Evolutionary conservation across 495 filamentous ascomycete genomes (phyloP), one percentile per base, ranked within the genome.

Genomic region (Penicillium fimorum): DNA sequence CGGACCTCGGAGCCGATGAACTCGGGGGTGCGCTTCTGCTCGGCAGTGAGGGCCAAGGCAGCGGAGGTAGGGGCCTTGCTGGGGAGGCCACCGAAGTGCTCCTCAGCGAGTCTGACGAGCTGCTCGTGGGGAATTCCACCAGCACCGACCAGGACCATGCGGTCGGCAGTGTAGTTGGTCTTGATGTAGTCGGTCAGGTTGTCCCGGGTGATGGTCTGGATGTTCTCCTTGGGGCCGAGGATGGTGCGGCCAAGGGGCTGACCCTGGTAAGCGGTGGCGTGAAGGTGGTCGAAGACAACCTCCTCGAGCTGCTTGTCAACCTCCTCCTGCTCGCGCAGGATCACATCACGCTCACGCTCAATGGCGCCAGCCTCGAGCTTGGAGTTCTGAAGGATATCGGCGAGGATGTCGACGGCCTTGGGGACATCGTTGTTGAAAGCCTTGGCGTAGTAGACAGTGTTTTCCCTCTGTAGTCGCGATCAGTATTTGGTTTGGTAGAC

Each of bases 381-480:
- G 54, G 94, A 97, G 84, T 97, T 92, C 75, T 97, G 94, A 35
- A 99, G 88, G 72, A 99, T 99, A 72, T 99, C 94, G 76, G 95
- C 86, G 53, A 99, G 90, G 73, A 99, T 97, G 73, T 97, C 89
- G 73, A 99, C 94, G 67, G 88, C 87, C 70, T 90, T 88, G 64
- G 93, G 92, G 54, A 97, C 91, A 74, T 99, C 94, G 74, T 86
- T 82, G 81, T 97, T 99, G 80, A 99, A 96, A 59, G 95, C 86
- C 79, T 97, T 96, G 77, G 95, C 94, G 76, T 97, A 99, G 83
- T 99, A 98, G 70, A 97, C 94, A 61, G 94, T 98, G 82, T 96
- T 96, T 79, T 98, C 94, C 67, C 94, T 88, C 90, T 97, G 67
- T 47, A 50, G 52, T 17, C 25, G 69, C 71, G 61, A 78, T 79